A percentile compares a stretch with the other conserved stretches of the same genome.
Evolutionary conservation across 805 yeast species (phyloP).

Genomic region (Jamesozyma piceae): DNA sequence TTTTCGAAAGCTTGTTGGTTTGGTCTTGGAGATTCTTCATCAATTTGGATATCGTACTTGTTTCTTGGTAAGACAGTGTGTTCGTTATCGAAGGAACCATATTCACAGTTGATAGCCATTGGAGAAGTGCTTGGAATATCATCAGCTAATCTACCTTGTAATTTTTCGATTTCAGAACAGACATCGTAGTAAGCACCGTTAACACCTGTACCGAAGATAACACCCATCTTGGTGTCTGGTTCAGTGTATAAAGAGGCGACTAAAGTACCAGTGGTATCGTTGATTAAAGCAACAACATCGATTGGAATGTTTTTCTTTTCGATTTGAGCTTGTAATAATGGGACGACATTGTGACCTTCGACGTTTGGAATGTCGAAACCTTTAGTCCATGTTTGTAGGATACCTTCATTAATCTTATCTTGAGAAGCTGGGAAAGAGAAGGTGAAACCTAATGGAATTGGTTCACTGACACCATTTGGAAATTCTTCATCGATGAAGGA

Average conservation of each 20-base stretch:
- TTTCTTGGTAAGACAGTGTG: conserved; percentile 79
- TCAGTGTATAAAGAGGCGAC: conserved; percentile 93
- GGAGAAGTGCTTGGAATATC: conserved; percentile 58
- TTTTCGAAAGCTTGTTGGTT: conserved; percentile 93
- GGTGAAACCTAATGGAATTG: conserved; percentile 84
- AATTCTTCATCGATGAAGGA: conserved; percentile 56
- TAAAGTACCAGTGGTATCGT: conserved; percentile 94
- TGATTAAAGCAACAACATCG: conserved; percentile 82
- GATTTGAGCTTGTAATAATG: conserved; percentile 75
- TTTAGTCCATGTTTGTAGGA: conserved; percentile 93
- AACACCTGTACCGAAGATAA: conserved; percentile 95
- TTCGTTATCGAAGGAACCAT: conserved; percentile 95
- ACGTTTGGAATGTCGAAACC: conserved; percentile 91
- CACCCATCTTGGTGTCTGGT: conserved; percentile 83
- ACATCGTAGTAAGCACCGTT: conserved; percentile 92
- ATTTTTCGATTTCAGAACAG: conserved; percentile 65
- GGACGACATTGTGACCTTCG: conserved; percentile 90
- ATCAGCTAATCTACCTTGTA: conserved; percentile 55
- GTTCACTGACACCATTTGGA: conserved; percentile 55
- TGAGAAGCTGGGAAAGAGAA: conserved; percentile 89
- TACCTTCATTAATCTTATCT: conserved; percentile 71
- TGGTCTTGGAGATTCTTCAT: conserved; percentile 85
- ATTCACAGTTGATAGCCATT: conserved; percentile 97
- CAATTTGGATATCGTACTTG: conserved; percentile 73
- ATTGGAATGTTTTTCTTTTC: conserved; percentile 60